Conservation (phyloP, 257 asterid genomes). For the Cinchona pubescens region DNA sequence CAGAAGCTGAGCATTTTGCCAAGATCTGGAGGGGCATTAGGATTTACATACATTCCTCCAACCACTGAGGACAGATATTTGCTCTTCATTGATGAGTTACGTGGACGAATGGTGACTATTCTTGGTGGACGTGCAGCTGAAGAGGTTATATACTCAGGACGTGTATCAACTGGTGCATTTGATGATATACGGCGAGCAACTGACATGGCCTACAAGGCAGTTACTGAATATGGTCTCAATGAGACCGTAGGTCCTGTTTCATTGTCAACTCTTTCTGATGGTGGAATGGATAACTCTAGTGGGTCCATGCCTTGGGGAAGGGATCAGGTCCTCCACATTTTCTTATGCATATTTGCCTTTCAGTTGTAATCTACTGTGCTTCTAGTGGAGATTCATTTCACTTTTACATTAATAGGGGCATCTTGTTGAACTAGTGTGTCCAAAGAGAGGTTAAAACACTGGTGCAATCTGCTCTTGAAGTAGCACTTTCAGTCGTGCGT, state of each 20-base stretch:
- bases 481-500: conserved; percentile 84
- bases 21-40: conserved; percentile 96
- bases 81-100: conserved; percentile 94
- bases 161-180: conserved; percentile 99
- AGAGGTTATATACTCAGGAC: conserved; percentile 85
- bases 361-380: conserved; percentile 3
- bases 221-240: conserved; percentile 94
- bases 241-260: conserved; percentile 87
- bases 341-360: conserved; percentile 12
- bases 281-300: conserved; percentile 91
- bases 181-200: conserved; percentile 97
- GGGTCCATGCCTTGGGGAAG: conserved; percentile 81
- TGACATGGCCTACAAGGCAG: conserved; percentile 99
- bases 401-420: conserved; percentile 58
- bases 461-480: conserved; percentile 92
- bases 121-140: conserved; percentile 99
- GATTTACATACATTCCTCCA: conserved; percentile 94
- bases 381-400: conserved; percentile 11
- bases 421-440: conserved; percentile 91
- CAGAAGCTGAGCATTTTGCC: conserved; percentile 99
- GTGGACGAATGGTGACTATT: conserved; percentile 95
- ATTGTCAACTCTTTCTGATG: conserved; percentile 78
- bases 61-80: conserved; percentile 86
- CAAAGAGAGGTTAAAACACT: conserved; percentile 80
- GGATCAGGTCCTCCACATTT: conserved; percentile 63